A percentile compares a stretch with the other conserved stretches of the same genome.
phyloP scores from a whole-genome alignment of 352 stramenopile species.

The Phytopythium sindhum region DNA sequence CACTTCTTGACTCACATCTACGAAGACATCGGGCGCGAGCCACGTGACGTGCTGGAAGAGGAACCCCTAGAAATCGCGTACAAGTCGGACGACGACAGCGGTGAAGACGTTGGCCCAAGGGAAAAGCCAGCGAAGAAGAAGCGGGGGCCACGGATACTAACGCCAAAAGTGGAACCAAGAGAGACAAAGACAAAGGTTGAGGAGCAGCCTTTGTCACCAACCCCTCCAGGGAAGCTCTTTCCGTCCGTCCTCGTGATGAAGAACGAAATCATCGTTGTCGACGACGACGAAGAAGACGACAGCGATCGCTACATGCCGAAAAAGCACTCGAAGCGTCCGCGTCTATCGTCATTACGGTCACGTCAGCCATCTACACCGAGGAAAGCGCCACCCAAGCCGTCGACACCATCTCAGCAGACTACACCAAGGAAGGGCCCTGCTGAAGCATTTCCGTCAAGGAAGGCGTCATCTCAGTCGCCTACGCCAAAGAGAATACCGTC shows the following conservation, averaged over 20 bases:
- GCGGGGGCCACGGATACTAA: neutral
- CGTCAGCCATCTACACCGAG: neutral
- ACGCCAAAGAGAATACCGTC: neutral
- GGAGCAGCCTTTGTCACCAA: neutral
- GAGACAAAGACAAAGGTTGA: neutral
- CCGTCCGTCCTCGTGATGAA: conserved; percentile 1
- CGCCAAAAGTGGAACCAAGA: neutral
- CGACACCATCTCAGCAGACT: neutral
- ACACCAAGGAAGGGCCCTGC: neutral
- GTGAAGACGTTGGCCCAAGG: neutral
- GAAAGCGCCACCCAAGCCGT: too few species aligned
- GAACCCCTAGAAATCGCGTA: conserved; percentile 6
- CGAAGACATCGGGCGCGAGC: conserved; percentile 10
- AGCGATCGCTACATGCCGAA: neutral
- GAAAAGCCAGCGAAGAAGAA: neutral
- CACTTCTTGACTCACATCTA: conserved; percentile 24
- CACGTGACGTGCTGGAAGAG: neutral
- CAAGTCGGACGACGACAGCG: conserved; percentile 1
- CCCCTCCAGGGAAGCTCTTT: neutral
- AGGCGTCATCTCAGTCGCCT: neutral
- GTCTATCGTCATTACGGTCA: neutral
- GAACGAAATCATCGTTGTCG: conserved; percentile 6
- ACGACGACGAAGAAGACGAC: conserved; percentile 3
- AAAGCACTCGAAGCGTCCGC: neutral
- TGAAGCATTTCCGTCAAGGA: neutral